phyloP scores from a whole-genome alignment of 2,329 filamentous ascomycete genomes.

The Paecilomyces sp. region DNA sequence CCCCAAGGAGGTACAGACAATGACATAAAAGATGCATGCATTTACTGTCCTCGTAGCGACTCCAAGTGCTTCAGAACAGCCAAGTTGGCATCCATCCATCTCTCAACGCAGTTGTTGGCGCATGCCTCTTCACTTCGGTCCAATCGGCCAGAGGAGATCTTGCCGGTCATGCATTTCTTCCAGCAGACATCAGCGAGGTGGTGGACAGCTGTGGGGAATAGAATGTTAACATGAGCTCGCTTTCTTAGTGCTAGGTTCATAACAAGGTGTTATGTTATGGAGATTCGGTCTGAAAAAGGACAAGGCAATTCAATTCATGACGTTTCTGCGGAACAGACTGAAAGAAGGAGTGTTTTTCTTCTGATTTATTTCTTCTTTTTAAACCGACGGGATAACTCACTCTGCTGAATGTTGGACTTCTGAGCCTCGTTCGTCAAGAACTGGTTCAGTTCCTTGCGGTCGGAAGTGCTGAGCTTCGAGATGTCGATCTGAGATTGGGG shows the following conservation, averaged over 20 bases:
- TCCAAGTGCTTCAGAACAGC: conserved; percentile 81
- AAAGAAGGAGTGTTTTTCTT: too few relatives aligned
- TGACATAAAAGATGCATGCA: neutral
- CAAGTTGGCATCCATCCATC: conserved; percentile 84
- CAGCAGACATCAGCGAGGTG: conserved; percentile 74
- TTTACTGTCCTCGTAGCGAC: conserved; percentile 44
- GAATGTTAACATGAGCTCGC: conserved; percentile 6
- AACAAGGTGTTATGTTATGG: neutral
- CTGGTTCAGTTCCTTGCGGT: conserved; percentile 81
- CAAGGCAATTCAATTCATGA: too few relatives aligned
- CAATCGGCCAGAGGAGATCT: conserved; percentile 64
- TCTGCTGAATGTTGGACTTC: conserved; percentile 56
- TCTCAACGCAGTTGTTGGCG: conserved; percentile 85
- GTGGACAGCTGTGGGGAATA: conserved; percentile 50
- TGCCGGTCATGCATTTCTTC: conserved; percentile 80
- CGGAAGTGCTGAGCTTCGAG: conserved; percentile 67
- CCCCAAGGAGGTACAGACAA: neutral
- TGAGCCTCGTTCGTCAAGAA: conserved; percentile 80
- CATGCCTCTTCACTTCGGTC: conserved; percentile 75
- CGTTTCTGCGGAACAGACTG: too few relatives aligned
- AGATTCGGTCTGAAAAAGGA: neutral
- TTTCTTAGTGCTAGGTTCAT: conserved; percentile 1
- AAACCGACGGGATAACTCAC: conserved; percentile 23
- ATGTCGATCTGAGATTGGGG: conserved; percentile 49
- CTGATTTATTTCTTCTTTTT: too few relatives aligned